Base-by-base conservation (phyloP, 148 eudicot species). In the Rhododendron ferrugineum region DNA sequence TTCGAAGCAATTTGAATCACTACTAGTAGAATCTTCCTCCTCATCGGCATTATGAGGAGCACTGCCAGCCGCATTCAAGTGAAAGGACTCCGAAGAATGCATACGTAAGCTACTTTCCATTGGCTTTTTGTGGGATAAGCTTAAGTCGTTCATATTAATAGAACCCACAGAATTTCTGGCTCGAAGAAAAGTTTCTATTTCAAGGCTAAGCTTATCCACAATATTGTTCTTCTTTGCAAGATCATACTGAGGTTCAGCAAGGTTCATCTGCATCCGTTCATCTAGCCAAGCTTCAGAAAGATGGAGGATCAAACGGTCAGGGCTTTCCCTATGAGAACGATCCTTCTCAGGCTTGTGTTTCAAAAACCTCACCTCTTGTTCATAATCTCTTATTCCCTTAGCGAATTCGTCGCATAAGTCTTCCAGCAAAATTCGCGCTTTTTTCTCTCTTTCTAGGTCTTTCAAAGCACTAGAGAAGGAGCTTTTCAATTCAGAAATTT, bases 261-360 rank as follows among this genome's bases (percentile, higher is more conserved):
- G 68, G 85, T 93, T 92, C 94, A 91, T 91, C 70, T 94, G 98
- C 87, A 91, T 87, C 52, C 98, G 87, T 70, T 94, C 99, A 83
- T 96, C 99, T 70, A 96, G 85, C 97, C 99, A 95, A n/a, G 96
- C 94, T 91, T 95, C 98, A 2, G 97, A 95, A 42, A 95, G 88
- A 86, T 94, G 98, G 54, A 96, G 92, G 81, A 93, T 90, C 79
- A 95, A 86, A 60, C 93, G 88, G 87, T 96, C 95, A 50, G 88
- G 89, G 37, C 86, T 87, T 50, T 91, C 95, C 82, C 85, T 88
- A 37, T 70, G 85, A 80, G 79, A 70, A n/a, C 83, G 88, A 75
- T 92, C 93, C 72, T 89, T 90, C 40, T 89, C 90, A 11, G 86
- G 89, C 70, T 88, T 93, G 70, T 90, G 90, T 84, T 89, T 93